Evolutionary conservation across 495 filamentous ascomycete genomes (phyloP).

Genomic region (Annulohypoxylon nitens): DNA sequence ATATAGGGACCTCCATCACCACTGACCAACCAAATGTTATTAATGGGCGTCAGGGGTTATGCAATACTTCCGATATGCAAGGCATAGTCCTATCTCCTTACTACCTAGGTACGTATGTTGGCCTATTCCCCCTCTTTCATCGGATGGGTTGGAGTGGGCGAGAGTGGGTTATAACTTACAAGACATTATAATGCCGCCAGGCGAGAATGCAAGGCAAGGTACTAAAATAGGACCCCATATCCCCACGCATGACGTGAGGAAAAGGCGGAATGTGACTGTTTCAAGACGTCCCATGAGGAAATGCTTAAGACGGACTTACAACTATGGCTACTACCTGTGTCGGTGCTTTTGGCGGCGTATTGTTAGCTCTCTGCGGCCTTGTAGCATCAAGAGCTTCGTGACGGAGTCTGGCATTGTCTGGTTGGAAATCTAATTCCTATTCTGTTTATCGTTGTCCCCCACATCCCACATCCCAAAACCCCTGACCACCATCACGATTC

Average conservation of each 20-base stretch:
- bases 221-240: conserved; percentile 21
- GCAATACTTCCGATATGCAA: conserved; percentile 37
- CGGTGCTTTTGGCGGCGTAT: conserved; percentile 29
- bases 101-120: not conserved
- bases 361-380: conserved; percentile 24
- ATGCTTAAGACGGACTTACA: conserved; percentile 19
- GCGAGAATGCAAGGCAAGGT: conserved; percentile 1
- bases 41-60: conserved; percentile 15
- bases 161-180: conserved; percentile 14
- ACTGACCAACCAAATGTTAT: conserved; percentile 29
- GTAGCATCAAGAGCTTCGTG: conserved; percentile 22
- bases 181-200: conserved; percentile 18
- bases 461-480: conserved; percentile 34
- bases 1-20: conserved; percentile 18
- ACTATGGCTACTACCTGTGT: conserved; percentile 9
- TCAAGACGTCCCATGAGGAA: conserved; percentile 22
- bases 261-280: conserved; percentile 41
- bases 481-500: conserved; percentile 2
- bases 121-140: not conserved
- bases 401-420: not conserved
- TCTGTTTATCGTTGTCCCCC: conserved; percentile 27
- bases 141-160: too few relatives aligned
- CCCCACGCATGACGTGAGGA: conserved; percentile 39
- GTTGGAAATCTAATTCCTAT: conserved; percentile 3
- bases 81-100: not conserved